These are phyloP conservation scores for Eragrostis curvula DNA, from an alignment of 176 grass and related monocot genomes.

Conservation along the genomic window DNA sequence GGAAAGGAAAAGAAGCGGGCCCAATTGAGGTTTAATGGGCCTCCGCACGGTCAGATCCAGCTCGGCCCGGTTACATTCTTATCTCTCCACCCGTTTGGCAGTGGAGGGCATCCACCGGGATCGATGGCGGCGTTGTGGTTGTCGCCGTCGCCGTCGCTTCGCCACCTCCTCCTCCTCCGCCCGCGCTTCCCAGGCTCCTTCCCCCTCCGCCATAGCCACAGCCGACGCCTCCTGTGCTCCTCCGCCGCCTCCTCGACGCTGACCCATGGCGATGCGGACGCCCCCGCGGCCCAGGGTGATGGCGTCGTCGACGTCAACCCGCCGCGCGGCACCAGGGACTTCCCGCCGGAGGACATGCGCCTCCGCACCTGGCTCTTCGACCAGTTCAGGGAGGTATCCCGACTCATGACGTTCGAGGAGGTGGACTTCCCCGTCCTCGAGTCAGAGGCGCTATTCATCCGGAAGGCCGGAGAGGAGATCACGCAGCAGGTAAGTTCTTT, in stretches of 20 bases:
- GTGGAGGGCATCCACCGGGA: too few species aligned
- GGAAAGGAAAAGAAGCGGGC: too few species aligned
- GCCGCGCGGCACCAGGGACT: conserved; percentile 84
- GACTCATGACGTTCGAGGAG: conserved; percentile 82
- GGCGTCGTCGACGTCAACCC: conserved; percentile 79
- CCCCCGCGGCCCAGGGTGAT: not conserved
- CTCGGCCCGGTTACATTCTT: not conserved
- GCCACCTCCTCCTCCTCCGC: conserved; percentile 45
- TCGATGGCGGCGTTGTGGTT: conserved; percentile 2
- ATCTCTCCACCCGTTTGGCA: not conserved
- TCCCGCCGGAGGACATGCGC: conserved; percentile 87
- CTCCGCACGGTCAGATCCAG: not conserved
- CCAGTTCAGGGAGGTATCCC: conserved; percentile 82
- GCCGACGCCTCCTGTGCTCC: conserved; percentile 8
- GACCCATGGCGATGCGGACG: conserved; percentile 23
- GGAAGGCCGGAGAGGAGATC: conserved; percentile 87
- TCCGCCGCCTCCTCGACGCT: conserved; percentile 21
- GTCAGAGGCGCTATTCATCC: conserved; percentile 82
- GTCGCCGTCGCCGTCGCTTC: conserved; percentile 36
- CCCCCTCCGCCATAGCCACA: conserved; percentile 1
- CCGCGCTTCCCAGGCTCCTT: conserved; percentile 24
- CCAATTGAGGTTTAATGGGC: not conserved
- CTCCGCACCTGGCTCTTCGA: conserved; percentile 86
- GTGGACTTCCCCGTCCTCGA: conserved; percentile 95
- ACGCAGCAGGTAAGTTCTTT: conserved; percentile 63